Base-by-base conservation (phyloP, 164 flowering plant genomes). In the Magnolia sinica region DNA sequence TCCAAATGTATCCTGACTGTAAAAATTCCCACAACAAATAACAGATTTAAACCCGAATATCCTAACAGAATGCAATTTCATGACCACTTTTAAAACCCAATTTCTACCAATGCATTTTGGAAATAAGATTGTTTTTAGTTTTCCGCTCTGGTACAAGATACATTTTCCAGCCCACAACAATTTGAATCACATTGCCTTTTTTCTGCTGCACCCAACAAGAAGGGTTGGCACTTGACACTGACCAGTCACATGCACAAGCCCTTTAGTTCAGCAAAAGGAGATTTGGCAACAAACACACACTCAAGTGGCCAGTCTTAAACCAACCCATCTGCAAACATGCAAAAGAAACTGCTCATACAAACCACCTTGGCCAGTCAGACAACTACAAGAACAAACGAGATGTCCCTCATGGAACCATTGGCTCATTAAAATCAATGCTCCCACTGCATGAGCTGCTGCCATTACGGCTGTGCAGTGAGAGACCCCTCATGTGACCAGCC, bases 371-470 rank as follows among this genome's bases (percentile, higher is more conserved):
- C 22, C 11, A 29, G 27, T 23, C 14, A 0, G 24, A 23, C 29
- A 65, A 65, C 68, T 13, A 65, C 27, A 20, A 65, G 29, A 65
- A 24, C 68, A 24, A 3, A 20, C 3, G 24, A n/a, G 29, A 2
- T 65, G 8, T 29, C 45, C 13, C 68, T 22, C 68, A 65, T 65
- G 68, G 27, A 16, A 24, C 29, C 68, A 22, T 29, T 89, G 83
- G 88, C 50, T 91, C 93, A 68, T 86, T 87, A 20, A 84, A 91
- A 75, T 89, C 91, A 1, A 79, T 71, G 85, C 97, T 94, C 70
- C 85, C 92, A 74, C 91, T 89, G 61, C 78, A 82, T 63, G 96
- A 92, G 83, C 97, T 89, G 83, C 94, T 91, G 73, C 87, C 88
- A 49, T 89, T 85, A 61, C 88, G 88, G 70, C 93, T 91, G 77